Evolutionary conservation across 148 eudicot genomes (phyloP).

Genomic region (Silene uniflora): DNA sequence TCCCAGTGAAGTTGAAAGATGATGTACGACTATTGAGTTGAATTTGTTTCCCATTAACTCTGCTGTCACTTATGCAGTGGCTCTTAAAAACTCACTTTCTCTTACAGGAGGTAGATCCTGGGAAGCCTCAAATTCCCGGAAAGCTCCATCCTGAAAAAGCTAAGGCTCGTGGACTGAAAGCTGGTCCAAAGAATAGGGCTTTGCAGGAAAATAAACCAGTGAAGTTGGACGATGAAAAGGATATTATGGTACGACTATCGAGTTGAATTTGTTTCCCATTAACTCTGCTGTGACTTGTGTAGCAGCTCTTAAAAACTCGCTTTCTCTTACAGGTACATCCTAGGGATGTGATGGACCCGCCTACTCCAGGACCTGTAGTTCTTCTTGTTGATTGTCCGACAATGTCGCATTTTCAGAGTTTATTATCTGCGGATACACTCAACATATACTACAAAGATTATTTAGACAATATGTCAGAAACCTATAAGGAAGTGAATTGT

Average conservation of each 20-base stretch:
- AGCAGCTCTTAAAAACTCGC: background rate
- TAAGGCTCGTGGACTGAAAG: too few species aligned
- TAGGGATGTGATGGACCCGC: conserved; percentile 76
- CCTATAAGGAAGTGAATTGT: conserved; percentile 56
- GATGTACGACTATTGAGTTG: too few species aligned
- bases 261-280: background rate
- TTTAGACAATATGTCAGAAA: conserved; percentile 35
- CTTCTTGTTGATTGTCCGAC: conserved; percentile 91
- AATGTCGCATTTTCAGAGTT: conserved; percentile 47
- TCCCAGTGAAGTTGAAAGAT: too few species aligned
- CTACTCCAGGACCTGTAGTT: conserved; percentile 80
- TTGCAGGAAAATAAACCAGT: too few species aligned
- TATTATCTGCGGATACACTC: conserved; percentile 51
- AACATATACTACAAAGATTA: conserved; percentile 38
- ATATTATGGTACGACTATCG: conserved; percentile 40
- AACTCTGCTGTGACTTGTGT: background rate
- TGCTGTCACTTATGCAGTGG: too few species aligned
- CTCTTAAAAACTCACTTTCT: too few species aligned
- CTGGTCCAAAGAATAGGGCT: too few species aligned
- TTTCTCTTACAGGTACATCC: conserved; percentile 70
- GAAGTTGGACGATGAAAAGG: conserved; percentile 66
- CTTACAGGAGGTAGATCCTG: too few species aligned
- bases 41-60: too few species aligned
- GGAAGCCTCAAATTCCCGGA: too few species aligned
- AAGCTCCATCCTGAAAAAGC: too few species aligned